Evolutionary conservation across 345 rosid genomes (phyloP), one percentile per base, ranked within the genome.

Genomic region (Rhodamnia rubescens): DNA sequence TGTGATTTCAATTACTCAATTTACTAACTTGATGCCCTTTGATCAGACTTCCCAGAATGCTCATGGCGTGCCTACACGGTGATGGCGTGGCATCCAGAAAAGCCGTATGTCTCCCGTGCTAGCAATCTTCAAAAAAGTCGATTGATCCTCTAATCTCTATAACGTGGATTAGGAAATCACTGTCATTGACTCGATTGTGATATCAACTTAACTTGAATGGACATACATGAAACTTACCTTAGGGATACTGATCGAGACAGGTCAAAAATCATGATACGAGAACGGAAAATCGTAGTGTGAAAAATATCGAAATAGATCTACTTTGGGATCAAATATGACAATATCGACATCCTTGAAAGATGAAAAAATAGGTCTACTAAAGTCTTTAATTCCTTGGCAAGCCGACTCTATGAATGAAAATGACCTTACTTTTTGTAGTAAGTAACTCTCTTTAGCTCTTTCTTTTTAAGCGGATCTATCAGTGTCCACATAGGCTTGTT

Each of bases 291-390:
- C 20, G 5, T 69, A 18, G 18, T 1, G 0, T 20, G 22, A 18
- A 3, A 69, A 9, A 40, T 40, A 36, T 18, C 13, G 12, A 69
- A 36, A 36, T 18, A 3, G 3, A 69, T 36, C 13, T 36, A 20
- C 7, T 18, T 69, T 1, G 1, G 0, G 13, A 36, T 69, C 80
- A 32, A 18, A 9, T 20, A 44, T 10, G 0, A 36, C 24, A 1
- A 18, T 29, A 29, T 64, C 1, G 6, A 2, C 6, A 0, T 69
- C 47, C 12, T 0, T 18, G 1, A 32, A 32, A 36, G 78, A 32
- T 18, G 13, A 8, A 18, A 8, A 69, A 32, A 36, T 5, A 44
- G 7, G 47, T 44, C 4, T 44, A 44, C 5, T 4, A 5, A 44
- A 44, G 47, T 44, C 47, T 44, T 44, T 44, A 4, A 44, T 44